Conservation (phyloP, 345 rosid genomes). For the Hibiscus mutabilis region DNA sequence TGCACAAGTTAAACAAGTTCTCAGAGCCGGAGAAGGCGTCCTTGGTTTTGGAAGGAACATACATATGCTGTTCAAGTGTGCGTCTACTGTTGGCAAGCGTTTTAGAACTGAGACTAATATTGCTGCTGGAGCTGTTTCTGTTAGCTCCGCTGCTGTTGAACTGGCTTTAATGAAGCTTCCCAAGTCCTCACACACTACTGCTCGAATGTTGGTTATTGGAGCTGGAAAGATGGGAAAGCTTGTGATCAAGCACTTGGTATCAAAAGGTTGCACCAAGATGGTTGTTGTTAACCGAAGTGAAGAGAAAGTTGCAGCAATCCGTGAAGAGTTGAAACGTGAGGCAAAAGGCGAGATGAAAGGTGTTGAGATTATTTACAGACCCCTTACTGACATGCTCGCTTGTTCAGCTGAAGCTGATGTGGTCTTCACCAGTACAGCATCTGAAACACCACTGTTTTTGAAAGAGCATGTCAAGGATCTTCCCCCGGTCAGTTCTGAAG, state of each 20-base stretch:
- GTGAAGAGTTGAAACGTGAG: conserved; percentile 54
- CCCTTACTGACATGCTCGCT: conserved; percentile 62
- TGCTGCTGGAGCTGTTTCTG: conserved; percentile 69
- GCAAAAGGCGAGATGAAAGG: conserved; percentile 38
- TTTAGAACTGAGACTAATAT: conserved; percentile 69
- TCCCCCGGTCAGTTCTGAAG: conserved; percentile 40
- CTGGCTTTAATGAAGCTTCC: conserved; percentile 71
- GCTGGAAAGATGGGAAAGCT: conserved; percentile 90
- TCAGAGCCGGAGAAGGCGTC: conserved; percentile 68
- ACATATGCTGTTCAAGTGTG: conserved; percentile 64
- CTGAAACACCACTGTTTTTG: conserved; percentile 65
- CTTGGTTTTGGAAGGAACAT: conserved; percentile 66
- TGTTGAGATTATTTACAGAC: conserved; percentile 57
- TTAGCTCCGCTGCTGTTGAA: conserved; percentile 74
- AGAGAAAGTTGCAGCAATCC: conserved; percentile 69
- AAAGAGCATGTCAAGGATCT: conserved; percentile 60
- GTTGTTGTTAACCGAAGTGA: conserved; percentile 64
- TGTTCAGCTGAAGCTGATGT: conserved; percentile 85
- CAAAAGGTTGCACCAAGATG: conserved; percentile 61
- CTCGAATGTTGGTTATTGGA: conserved; percentile 58
- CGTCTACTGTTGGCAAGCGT: conserved; percentile 67
- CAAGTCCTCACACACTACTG: conserved; percentile 33
- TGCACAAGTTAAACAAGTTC: conserved; percentile 73
- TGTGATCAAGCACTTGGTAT: conserved; percentile 69
- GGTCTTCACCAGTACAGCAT: conserved; percentile 87